phyloP scores from a whole-genome alignment of 2,329 filamentous ascomycete species.

The Tolypocladium sp. region DNA sequence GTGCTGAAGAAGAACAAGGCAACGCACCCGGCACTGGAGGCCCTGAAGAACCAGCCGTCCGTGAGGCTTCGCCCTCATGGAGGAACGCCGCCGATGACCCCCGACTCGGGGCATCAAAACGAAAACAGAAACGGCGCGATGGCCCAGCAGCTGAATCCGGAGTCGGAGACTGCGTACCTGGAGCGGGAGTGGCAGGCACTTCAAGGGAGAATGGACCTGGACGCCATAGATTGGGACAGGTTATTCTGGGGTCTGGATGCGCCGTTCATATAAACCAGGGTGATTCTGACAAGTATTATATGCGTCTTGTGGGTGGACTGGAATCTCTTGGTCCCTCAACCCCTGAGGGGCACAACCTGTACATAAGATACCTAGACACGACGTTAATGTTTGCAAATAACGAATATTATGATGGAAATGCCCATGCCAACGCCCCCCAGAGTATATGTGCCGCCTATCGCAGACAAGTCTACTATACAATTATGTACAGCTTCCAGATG shows the following conservation, averaged over 20 bases:
- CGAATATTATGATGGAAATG: background rate
- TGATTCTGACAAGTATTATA: background rate
- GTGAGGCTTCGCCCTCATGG: background rate
- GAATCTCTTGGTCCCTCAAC: background rate
- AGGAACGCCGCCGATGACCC: conserved; percentile 16
- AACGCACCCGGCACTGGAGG: conserved; percentile 12
- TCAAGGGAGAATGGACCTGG: conserved; percentile 19
- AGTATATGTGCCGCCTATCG: background rate
- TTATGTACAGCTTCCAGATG: background rate
- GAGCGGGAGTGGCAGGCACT: conserved; percentile 17
- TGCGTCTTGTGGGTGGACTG: background rate
- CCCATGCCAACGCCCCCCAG: no score
- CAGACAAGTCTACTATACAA: background rate
- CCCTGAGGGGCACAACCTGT: background rate
- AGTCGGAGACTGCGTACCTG: conserved; percentile 9
- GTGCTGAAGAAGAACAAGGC: conserved; percentile 22
- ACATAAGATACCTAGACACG: background rate
- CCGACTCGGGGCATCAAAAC: conserved; percentile 14
- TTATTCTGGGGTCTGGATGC: conserved; percentile 24
- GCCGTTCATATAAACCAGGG: conserved; percentile 15
- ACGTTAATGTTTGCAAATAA: background rate
- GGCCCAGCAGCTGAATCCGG: conserved; percentile 4
- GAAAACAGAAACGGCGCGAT: conserved; percentile 4
- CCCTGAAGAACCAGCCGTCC: conserved; percentile 7
- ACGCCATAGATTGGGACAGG: conserved; percentile 25